Evolutionary conservation across 768 basidiomycete species (phyloP).

Genomic region (Suillus tomentosus): DNA sequence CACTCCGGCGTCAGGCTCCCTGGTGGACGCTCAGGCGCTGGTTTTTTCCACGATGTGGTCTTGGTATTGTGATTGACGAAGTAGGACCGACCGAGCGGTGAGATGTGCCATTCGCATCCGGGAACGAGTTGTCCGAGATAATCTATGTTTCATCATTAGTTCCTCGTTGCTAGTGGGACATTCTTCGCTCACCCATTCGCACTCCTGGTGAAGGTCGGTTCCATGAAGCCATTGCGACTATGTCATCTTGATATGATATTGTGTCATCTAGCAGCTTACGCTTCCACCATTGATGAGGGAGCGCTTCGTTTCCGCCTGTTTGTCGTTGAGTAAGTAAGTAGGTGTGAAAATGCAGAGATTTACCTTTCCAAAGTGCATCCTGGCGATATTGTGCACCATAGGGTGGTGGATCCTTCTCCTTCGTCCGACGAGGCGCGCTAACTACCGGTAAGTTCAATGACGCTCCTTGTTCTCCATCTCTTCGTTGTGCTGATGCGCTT

Average conservation of each 20-base stretch:
- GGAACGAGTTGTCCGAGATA: not conserved
- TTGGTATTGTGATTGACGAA: not conserved
- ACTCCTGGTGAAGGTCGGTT: constrained; percentile 2
- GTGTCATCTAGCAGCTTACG: not conserved
- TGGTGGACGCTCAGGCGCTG: not conserved
- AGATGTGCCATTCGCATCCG: not conserved
- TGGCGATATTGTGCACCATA: not conserved
- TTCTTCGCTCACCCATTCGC: not conserved
- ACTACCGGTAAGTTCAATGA: not conserved
- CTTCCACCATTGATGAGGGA: not conserved
- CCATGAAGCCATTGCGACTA: not conserved
- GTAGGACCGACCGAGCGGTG: not conserved
- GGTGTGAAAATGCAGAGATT: no score
- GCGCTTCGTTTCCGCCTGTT: not conserved
- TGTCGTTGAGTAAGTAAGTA: not conserved
- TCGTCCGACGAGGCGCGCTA: not conserved
- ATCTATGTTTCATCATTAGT: not conserved
- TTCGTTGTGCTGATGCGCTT: not conserved
- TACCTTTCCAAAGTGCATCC: not conserved
- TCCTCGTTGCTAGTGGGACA: not conserved
- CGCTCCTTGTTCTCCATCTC: not conserved
- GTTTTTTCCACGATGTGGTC: not conserved
- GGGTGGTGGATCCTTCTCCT: not conserved
- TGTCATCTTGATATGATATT: not conserved
- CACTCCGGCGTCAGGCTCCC: not conserved